These are phyloP conservation scores for Auricularia heimuer DNA, from an alignment of 768 basidiomycete species.

Conservation along the genomic window DNA sequence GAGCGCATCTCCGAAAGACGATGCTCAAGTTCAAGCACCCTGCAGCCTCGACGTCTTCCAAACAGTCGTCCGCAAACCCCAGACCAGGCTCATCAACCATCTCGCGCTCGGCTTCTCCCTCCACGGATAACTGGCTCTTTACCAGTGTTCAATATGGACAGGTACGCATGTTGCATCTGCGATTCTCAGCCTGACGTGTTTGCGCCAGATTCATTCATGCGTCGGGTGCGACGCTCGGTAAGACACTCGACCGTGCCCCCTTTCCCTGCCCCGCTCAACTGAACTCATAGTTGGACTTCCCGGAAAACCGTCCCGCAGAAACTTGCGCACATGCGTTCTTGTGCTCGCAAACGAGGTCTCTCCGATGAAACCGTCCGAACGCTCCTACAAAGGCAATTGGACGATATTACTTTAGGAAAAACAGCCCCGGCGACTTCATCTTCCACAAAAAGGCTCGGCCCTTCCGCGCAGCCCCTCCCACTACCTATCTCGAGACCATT, in stretches of 20 bases:
- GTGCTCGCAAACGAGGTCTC: slow-evolving; percentile 51
- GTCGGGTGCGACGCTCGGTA: slow-evolving; percentile 41
- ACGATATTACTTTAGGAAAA: slow-evolving; percentile 18
- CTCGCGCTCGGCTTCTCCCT: not conserved
- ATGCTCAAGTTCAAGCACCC: not conserved
- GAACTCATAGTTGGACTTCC: slow-evolving; percentile 45
- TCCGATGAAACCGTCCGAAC: slow-evolving; percentile 43
- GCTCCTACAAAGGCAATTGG: slow-evolving; percentile 43
- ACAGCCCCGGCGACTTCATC: slow-evolving; percentile 2
- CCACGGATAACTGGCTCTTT: not conserved
- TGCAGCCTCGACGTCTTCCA: not conserved
- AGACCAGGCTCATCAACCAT: not conserved
- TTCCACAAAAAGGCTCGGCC: slow-evolving; percentile 17
- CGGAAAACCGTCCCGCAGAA: slow-evolving; percentile 58
- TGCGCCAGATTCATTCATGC: slow-evolving; percentile 36
- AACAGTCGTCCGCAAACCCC: not conserved
- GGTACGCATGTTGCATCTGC: not conserved
- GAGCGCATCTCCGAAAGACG: not conserved
- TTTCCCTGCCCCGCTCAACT: too few relatives aligned
- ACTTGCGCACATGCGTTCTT: slow-evolving; percentile 52
- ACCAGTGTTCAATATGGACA: not conserved
- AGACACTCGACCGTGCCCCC: not conserved
- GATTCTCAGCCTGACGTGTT: not conserved
- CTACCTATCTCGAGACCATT: slow-evolving; percentile 34
- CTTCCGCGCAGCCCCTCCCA: slow-evolving; percentile 25